Evolutionary conservation across 1,284 basidiomycete species (phyloP), one percentile per base, ranked within the genome.

Genomic region (Coniferiporia weirii): DNA sequence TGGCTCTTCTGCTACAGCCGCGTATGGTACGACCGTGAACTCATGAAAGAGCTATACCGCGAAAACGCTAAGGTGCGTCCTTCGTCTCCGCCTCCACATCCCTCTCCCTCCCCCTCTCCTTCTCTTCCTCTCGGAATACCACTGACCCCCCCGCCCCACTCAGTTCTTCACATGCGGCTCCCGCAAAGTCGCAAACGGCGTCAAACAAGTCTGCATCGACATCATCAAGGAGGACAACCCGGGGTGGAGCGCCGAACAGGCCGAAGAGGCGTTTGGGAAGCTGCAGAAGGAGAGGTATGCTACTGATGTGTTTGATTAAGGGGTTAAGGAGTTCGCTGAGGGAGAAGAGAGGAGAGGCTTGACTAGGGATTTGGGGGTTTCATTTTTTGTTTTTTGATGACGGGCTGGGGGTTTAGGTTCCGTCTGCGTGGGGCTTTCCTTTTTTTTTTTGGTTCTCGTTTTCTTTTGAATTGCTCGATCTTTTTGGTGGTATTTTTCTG

Each of bases 151-250:
- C 8, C 15, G 32, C 8, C 8, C 27, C 51, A 1, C 20, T 5
- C 61, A 78, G 75, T 76, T 79, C 65, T 82, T 74, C 66, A 76
- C 77, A 1, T 82, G 80, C 61, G 79, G 80, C 4, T 76, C 75
- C 0, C 69, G 72, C 10, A 67, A 66, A 43, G 68, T 76, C 17
- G 73, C 77, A 1, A 71, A 71, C 36, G 77, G 74, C 0, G 69
- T 79, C 54, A 75, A 74, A 61, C 66, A 68, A 5, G 68, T 68
- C 13, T 69, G 75, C 3, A 71, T 73, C 9, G 68, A 73, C 19
- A 71, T 78, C 15, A 71, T 79, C 61, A 70, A 72, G 58, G 69
- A 70, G 20, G 48, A 61, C 9, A 63, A 66, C 17, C 52, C 48
- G 1, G 61, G 65, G 1, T 63, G 66, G 27, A 64, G 67, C 47